A percentile compares a stretch with the other conserved stretches of the same genome.
Evolutionary conservation across 2,329 filamentous ascomycete genomes (phyloP).

Genomic region (Fusarium setosum): DNA sequence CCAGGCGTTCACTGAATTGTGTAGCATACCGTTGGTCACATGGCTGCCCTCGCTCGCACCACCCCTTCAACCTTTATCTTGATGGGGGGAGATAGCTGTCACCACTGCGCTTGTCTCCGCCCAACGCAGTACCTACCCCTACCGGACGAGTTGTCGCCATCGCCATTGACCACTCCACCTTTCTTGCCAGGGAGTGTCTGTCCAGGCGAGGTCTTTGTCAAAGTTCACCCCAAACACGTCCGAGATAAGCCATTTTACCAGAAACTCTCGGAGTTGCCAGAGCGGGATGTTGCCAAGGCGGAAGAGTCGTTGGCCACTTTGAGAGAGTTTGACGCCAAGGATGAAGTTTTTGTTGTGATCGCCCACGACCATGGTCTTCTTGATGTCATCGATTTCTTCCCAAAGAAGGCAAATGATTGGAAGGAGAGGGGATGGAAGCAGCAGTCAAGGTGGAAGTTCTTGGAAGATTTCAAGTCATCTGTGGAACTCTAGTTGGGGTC

Average conservation of each 20-base stretch:
- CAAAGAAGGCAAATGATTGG: constrained; percentile 1
- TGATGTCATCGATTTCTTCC: constrained; percentile 6
- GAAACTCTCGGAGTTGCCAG: not conserved
- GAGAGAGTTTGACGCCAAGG: not conserved
- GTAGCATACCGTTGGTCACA: constrained; percentile 16
- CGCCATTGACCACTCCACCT: not conserved
- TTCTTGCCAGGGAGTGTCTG: not conserved
- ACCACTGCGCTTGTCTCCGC: not conserved
- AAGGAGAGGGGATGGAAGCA: constrained; percentile 8
- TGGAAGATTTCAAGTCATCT: not conserved
- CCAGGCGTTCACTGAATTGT: not conserved
- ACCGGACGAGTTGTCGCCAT: not conserved
- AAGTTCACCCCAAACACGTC: not conserved
- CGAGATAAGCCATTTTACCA: constrained; percentile 1
- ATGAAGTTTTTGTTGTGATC: constrained; percentile 3
- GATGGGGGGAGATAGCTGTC: constrained; percentile 3
- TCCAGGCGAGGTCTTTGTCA: not conserved
- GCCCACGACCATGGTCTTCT: constrained; percentile 6
- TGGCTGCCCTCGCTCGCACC: constrained; percentile 23
- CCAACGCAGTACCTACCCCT: not conserved
- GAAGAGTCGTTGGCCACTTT: constrained; percentile 2
- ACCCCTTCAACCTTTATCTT: constrained; percentile 3
- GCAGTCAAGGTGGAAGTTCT: not conserved
- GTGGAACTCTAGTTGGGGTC: not conserved
- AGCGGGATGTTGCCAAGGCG: not conserved